Conservation (phyloP, 305 asterid genomes). For the Coffea humblotiana region DNA sequence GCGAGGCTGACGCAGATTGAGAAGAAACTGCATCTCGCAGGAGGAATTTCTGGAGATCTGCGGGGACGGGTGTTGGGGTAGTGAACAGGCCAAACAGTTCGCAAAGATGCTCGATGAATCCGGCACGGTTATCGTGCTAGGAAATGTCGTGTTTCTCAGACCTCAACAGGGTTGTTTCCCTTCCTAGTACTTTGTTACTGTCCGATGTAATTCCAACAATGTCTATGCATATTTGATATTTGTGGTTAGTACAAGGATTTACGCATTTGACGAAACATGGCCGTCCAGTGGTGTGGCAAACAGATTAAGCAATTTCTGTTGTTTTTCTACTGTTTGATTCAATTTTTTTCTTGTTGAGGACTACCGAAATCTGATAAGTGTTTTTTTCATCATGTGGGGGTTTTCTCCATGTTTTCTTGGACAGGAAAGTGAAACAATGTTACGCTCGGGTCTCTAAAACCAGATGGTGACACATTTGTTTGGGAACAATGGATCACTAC, state of each 20-base stretch:
- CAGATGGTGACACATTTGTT: slow-evolving; percentile 71
- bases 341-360: slow-evolving; percentile 29
- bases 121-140: slow-evolving; percentile 70
- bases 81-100: slow-evolving; percentile 51
- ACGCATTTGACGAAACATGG: background rate
- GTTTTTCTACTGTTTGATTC: slow-evolving; percentile 1
- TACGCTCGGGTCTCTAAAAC: slow-evolving; percentile 59
- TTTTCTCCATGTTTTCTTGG: slow-evolving; percentile 63
- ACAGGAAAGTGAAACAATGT: slow-evolving; percentile 78
- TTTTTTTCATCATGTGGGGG: slow-evolving; percentile 49
- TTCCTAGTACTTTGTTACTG: background rate
- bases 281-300: background rate
- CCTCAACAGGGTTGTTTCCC: slow-evolving; percentile 70
- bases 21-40: slow-evolving; percentile 42
- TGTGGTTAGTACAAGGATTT: background rate
- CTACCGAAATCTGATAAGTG: slow-evolving; percentile 69
- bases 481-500: slow-evolving; percentile 44
- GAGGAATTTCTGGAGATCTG: slow-evolving; percentile 65
- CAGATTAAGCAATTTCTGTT: background rate
- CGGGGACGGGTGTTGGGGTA: slow-evolving; percentile 35
- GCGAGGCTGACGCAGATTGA: slow-evolving; percentile 49
- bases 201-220: background rate
- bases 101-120: slow-evolving; percentile 75
- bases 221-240: background rate
- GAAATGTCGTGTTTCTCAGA: slow-evolving; percentile 65